Base-by-base conservation (phyloP, 164 flowering plant species). In the Annona squamosa region DNA sequence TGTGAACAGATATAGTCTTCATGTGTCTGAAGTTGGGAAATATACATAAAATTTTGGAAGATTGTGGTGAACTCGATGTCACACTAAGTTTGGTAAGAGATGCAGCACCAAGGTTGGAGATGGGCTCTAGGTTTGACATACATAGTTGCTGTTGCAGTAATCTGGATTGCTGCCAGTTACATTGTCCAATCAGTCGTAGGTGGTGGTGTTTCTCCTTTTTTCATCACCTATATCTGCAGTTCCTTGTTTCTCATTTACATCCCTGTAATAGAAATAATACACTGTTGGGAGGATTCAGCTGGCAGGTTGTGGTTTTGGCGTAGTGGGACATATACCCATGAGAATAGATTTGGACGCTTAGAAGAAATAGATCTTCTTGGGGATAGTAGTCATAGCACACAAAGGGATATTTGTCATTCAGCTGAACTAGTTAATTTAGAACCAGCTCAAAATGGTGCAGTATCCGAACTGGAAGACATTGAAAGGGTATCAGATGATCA, bases 131-230 rank as follows among this genome's bases (percentile, higher is more conserved):
- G 99, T 65, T 80, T 93, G 81, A 65, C 63, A 67, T 96, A 91
- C 75, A 93, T 91, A 79, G 62, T 90, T 66, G 78, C 86, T 1
- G 97, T 93, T 41, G 97, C 97, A 5, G 68, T 76, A 3, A 96
- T 96, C 12, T 93, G 98, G 99, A 89, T 91, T 76, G 92, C 97
- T 70, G 93, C 97, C 17, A 91, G 97, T 74, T 91, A 83, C 77
- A 91, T 95, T 56, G 98, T 95, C 46, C 99, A 91, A 65, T 85
- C 95, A 16, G 97, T 95, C 18, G 98, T 91, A 4, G 93, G 87
- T 84, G 87, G 79, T 0, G 98, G 97, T 18, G 97, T 95, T 68
- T 90, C 98, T 1, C 99, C 97, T 0, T 95, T 93, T 76, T 88
- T 95, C 12, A 81, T 95, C 64, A 93, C 99, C 0, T 95, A 91